Evolutionary conservation across 2,329 filamentous ascomycete species (phyloP), one percentile per base, ranked within the genome.

Genomic region (Fusarium pseudonygamai): DNA sequence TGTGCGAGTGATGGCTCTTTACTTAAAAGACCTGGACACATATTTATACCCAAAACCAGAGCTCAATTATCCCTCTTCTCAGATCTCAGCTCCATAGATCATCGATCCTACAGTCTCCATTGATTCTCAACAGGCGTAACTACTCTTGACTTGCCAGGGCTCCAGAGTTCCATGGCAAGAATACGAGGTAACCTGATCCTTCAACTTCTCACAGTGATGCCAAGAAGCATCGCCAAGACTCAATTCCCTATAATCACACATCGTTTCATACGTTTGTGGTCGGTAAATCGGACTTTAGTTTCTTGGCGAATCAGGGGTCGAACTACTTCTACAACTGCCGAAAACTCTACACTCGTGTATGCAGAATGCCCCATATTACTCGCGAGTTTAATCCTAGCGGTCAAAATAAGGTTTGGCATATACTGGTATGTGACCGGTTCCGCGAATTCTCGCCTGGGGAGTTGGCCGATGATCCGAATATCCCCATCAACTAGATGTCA

Each of bases 261-360:
- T 4, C n/a, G 2, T 14, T 26, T 28, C n/a, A 20, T 3, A 13
- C 7, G 24, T 20, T n/a, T 28, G 2, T 8, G 1, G 2, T 32
- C 22, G 28, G 37, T 24, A 56, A 45, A 24, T 24, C 53, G 22
- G 16, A 5, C 9, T 8, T 24, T 32, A 10, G 22, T 45, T 20
- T 15, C 53, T 56, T 56, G 53, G 53, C 53, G 24, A 43, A 43
- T 56, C 53, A 24, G 53, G 53, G 53, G n/a, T 56, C 8, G 22
- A 32, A 26, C 22, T 53, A 43, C 37, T 56, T 24, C 6, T 20
- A 20, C 28, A 56, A 43, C 37, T 43, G 26, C 53, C 53, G 52
- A 43, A 15, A 43, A 22, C 22, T 56, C 6, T 30, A 9, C 7
- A 16, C 52, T 56, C 26, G 26, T 11, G 11, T 42, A 42, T 55